Base-by-base conservation (phyloP, 2,329 filamentous ascomycete genomes). In the Aspergillus sp. region DNA sequence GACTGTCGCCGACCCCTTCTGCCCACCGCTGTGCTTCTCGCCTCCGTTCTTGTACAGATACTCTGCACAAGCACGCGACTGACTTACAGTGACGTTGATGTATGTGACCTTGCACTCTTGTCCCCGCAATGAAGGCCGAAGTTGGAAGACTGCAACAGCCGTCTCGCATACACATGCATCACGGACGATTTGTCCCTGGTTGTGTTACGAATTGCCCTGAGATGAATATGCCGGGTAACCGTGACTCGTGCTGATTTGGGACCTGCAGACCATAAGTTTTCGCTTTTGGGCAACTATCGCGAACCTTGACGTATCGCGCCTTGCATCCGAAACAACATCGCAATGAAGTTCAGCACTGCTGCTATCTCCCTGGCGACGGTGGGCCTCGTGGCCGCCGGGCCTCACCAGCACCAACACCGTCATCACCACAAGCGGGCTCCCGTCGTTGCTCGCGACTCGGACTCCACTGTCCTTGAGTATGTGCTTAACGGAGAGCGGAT, bases 401-500 rank as follows among this genome's bases (percentile, higher is more conserved):
- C 45, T 27, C 57, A 63, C 45, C 53, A 55, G 35, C 61, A 64
- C 41, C 51, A 53, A 31, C 65, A 64, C 43, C 53, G 54, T 35
- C 61, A 62, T 45, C 58, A 60, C 42, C 54, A 60, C 34, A 58
- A 59, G 49, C 64, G 62, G 42, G 52, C 43, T 16, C 44, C 60
- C 12, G 61, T 68, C 33, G 71, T 75, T 33, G 69, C 72, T 26
- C 71, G 78, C 19, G n/a, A n/a, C n/a, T n/a, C n/a, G n/a, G n/a
- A n/a, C n/a, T n/a, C n/a, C n/a, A 78, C 75, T 32, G 72, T 78
- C 45, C 75, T 79, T 35, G 72, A 80, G 35, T 95, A 88, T 63
- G 71, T 80, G 54, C 66, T 88, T 33, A 74, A 81, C 39, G 80
- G 79, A 29, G 28, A 55, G 37, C 6, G 34, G 14, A 49, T 58